Percentiles rank a stretch among this genome's conserved stretches.
phyloP scores from a whole-genome alignment of 2,329 filamentous ascomycete species.

The Bimuria novae-zelandiae region DNA sequence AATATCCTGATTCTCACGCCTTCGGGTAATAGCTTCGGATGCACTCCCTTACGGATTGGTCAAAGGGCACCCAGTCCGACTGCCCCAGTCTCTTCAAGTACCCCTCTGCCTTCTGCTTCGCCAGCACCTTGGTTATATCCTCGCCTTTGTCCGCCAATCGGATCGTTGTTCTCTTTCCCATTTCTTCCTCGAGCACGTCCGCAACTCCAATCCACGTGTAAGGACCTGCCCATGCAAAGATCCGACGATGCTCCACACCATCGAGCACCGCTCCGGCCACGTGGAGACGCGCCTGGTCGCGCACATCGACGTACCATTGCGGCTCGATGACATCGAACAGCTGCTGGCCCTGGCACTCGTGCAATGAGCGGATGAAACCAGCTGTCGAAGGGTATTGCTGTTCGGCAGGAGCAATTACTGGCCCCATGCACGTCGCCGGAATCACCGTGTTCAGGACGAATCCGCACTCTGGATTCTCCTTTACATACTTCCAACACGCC shows the following conservation, averaged over 20 bases:
- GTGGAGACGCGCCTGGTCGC: constrained; percentile 20
- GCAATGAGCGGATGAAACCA: constrained; percentile 15
- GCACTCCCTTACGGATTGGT: constrained; percentile 15
- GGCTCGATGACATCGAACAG: constrained; percentile 11
- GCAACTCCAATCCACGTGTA: constrained; percentile 18
- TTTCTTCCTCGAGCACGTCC: constrained; percentile 14
- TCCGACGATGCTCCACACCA: constrained; percentile 17
- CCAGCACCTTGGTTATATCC: constrained; percentile 13
- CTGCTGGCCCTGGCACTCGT: constrained; percentile 13
- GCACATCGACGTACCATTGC: constrained; percentile 14
- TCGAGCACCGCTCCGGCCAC: constrained; percentile 17
- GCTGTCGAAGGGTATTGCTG: constrained; percentile 17
- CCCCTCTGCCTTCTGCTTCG: constrained; percentile 2
- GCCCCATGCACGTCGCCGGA: constrained; percentile 17
- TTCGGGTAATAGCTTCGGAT: constrained; percentile 18
- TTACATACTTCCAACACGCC: constrained; percentile 17
- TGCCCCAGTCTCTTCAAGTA: constrained; percentile 15
- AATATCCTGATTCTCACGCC: background rate
- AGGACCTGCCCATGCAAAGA: constrained; percentile 17
- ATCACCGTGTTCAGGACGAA: constrained; percentile 19
- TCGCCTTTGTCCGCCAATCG: constrained; percentile 16
- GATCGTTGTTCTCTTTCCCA: constrained; percentile 13
- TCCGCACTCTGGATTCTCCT: constrained; percentile 9
- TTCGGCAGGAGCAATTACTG: constrained; percentile 11
- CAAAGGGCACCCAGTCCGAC: constrained; percentile 16